Evolutionary conservation across 2,329 filamentous ascomycete genomes (phyloP).

Genomic region (Penicillium sp.): DNA sequence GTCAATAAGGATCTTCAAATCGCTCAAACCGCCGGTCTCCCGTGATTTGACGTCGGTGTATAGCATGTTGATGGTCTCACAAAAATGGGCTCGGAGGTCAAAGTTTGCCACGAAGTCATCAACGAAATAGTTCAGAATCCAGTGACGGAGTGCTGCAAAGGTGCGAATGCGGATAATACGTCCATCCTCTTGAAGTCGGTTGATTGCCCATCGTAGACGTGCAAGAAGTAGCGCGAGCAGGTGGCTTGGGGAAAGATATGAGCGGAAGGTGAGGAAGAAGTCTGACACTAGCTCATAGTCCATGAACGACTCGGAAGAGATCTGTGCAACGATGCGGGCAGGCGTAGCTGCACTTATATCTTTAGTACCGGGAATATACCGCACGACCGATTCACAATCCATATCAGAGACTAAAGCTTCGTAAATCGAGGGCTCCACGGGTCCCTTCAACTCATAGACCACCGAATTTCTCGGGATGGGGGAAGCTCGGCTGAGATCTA

Average conservation of each 20-base stretch:
- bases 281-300: slow-evolving; percentile 97
- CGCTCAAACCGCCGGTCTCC: slow-evolving; percentile 58
- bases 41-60: slow-evolving; percentile 56
- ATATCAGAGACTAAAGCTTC: slow-evolving; percentile 79
- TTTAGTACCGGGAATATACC: slow-evolving; percentile 70
- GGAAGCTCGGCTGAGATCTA: slow-evolving; percentile 35
- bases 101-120: slow-evolving; percentile 87
- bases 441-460: slow-evolving; percentile 60
- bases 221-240: slow-evolving; percentile 83
- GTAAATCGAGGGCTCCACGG: slow-evolving; percentile 68
- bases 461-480: slow-evolving; percentile 42
- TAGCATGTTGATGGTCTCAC: slow-evolving; percentile 71
- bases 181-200: slow-evolving; percentile 76
- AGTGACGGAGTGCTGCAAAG: slow-evolving; percentile 93
- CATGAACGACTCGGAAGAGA: slow-evolving; percentile 91
- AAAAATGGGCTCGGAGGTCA: slow-evolving; percentile 74
- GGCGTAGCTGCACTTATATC: slow-evolving; percentile 88
- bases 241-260: slow-evolving; percentile 76
- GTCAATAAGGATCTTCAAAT: slow-evolving; percentile 86
- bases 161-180: slow-evolving; percentile 94
- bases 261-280: slow-evolving; percentile 93
- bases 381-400: slow-evolving; percentile 78
- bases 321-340: slow-evolving; percentile 88
- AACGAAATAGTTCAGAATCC: slow-evolving; percentile 96
- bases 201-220: slow-evolving; percentile 82